Evolutionary conservation across 2,329 filamentous ascomycete genomes (phyloP), one percentile per base, ranked within the genome.

Genomic region (Leptographium galeiforme): DNA sequence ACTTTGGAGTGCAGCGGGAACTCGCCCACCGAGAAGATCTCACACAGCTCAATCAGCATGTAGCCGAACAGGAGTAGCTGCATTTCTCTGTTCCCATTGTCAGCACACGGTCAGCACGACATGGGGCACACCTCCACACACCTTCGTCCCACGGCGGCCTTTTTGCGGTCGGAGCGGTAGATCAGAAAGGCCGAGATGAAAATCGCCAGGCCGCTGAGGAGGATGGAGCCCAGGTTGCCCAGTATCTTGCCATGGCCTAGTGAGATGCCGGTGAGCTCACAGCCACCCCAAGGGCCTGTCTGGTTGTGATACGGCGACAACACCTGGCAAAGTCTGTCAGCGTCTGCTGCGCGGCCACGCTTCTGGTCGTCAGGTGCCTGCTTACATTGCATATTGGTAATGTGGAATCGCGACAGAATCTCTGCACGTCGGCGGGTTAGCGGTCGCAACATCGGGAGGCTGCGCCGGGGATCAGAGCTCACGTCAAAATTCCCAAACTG

Each of bases 11-110:
- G 72, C 19, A 96, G 71, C 3, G 91, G 89, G 62, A 98, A 91
- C 34, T 84, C 87, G 60, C 93, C 93, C 39, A 97, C 82, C 0
- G 89, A 90, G 71, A 98, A 96, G 63, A 98, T 95, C 68, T 97
- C 93, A 70, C 90, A 96, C 63, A 98, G 87, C 62, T 87, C 82
- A 57, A 97, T 82, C 55, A 97, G 70, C 54, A 95, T 85, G 67
- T 89, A 98, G 50, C 86, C 84, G 44, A 87, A 57, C 50, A 98
- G 79, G 71, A 98, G 97, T 38, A 96, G 63, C 75, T 98, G 93
- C 80, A 98, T 97, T 70, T 98, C 93, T 68, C 93, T 95, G 63
- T 54, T 53, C n/a, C 18, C 2, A 14, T n/a, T 16, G 44, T 44
- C 19, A 41, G 38, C 30, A n/a, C 13, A 36, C 6, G 16, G 5